Base-by-base conservation (phyloP, 345 rosid genomes). In the Anacardium occidentale region DNA sequence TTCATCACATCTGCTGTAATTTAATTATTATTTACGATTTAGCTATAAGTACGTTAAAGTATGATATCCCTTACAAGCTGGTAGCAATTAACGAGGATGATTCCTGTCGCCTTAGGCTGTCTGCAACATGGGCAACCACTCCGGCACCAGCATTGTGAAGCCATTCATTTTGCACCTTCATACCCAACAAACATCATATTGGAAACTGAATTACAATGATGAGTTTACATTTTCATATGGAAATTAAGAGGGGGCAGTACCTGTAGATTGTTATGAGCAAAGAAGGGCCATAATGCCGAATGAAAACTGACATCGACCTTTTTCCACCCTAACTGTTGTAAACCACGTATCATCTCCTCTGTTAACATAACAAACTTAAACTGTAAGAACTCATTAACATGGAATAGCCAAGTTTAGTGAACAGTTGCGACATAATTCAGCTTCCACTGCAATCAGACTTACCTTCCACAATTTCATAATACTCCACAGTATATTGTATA, bases 241-340 rank as follows among this genome's bases (percentile, higher is more conserved):
- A 48, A 68, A 64, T 60, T 3, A 67, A 56, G 67, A 14, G 62
- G 69, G 69, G 69, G 57, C 21, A 4, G 61, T 85, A 92, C 99
- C 29, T 95, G 98, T 47, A 95, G 90, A 79, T 95, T 92, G 81
- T 95, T 92, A 67, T 95, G 98, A 29, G 99, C 99, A 68, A 92
- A 87, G 85, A 90, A 95, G 40, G 98, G 94, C 99, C 94, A 95
- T 73, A 89, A 76, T 0, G 99, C 80, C 0, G 98, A 92, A 76
- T 91, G 98, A 79, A 95, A 92, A 83, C 96, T 95, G 81, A 95
- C 99, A 73, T 92, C 99, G 2, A 94, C 94, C 82, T 92, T 94
- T 74, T 83, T 94, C 99, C 99, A 94, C 63, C 98, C 98, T 68
- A 90, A 55, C 68, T 81, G 91, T 83, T 95, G 96, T 77, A 95